A percentile compares a stretch with the other conserved stretches of the same genome.
phyloP scores from a whole-genome alignment of 768 basidiomycete species.

The Termitomyces sp. region DNA sequence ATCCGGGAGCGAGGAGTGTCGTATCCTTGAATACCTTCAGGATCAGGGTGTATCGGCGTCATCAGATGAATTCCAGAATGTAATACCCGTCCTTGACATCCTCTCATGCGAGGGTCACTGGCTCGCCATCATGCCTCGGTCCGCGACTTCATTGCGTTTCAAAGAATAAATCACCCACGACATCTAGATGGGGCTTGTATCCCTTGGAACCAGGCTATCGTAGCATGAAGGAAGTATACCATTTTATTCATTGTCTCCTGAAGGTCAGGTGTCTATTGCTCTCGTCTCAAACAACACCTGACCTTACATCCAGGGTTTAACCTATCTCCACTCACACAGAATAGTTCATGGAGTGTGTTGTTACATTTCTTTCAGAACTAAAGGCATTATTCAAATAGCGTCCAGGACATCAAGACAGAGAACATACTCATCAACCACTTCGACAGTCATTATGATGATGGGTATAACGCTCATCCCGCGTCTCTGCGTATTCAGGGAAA shows the following conservation, averaged over 20 bases:
- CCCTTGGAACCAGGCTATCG: no score
- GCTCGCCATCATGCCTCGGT: neutral
- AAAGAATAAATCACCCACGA: neutral
- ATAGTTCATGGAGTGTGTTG: no score
- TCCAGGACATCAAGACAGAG: no score
- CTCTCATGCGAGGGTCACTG: neutral
- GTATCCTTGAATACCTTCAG: neutral
- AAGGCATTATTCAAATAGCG: neutral
- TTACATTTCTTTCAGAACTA: neutral
- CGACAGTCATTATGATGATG: neutral
- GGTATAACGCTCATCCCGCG: neutral
- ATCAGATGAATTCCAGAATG: neutral
- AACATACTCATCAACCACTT: no score
- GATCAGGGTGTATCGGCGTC: neutral
- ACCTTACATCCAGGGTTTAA: neutral
- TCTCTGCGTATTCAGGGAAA: neutral
- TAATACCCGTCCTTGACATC: neutral
- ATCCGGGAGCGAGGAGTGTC: neutral
- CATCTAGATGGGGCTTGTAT: neutral
- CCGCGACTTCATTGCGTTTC: neutral
- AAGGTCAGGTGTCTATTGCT: neutral
- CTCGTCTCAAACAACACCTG: neutral
- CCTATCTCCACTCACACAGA: no score
- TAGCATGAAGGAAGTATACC: no score
- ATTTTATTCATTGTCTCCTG: no score